A percentile compares a stretch with the other conserved stretches of the same genome.
Conservation (phyloP, 192 early-diverging fungal genomes). For the Backusella luteola region DNA sequence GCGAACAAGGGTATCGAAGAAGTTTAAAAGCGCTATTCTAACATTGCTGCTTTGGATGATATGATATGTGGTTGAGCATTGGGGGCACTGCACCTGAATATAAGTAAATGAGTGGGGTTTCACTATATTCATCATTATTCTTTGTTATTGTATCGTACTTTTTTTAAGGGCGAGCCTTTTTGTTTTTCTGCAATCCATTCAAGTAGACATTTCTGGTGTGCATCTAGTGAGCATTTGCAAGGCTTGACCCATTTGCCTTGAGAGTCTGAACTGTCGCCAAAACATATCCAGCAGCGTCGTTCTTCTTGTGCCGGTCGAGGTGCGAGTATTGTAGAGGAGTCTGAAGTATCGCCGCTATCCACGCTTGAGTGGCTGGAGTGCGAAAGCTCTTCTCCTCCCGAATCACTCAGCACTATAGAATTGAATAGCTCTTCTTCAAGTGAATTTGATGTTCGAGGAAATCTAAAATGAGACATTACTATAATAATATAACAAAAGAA, state of each 20-base stretch:
- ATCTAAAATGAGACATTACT: background rate
- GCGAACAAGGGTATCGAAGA: slow-evolving; percentile 55
- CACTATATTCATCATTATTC: background rate
- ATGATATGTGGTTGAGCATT: slow-evolving; percentile 66
- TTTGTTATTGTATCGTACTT: slow-evolving; percentile 22
- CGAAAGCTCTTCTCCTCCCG: background rate
- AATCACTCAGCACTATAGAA: background rate
- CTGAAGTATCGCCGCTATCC: background rate
- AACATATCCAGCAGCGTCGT: slow-evolving; percentile 70
- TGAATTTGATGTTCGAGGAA: background rate
- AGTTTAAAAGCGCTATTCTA: slow-evolving; percentile 48
- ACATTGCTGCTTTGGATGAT: slow-evolving; percentile 54
- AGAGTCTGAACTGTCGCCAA: slow-evolving; percentile 62
- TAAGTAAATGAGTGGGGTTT: background rate
- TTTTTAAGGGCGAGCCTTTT: slow-evolving; percentile 44
- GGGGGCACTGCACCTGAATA: slow-evolving; percentile 65
- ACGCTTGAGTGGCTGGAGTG: background rate
- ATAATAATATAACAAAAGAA: no score
- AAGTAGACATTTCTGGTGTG: slow-evolving; percentile 75
- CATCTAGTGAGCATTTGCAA: slow-evolving; percentile 70
- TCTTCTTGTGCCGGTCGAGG: background rate
- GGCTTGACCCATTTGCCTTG: slow-evolving; percentile 68
- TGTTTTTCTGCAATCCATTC: slow-evolving; percentile 76
- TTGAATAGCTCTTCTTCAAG: background rate
- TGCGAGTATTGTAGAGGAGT: background rate